Conservation (phyloP, 805 yeast genomes). For the Saturnispora sekii region DNA sequence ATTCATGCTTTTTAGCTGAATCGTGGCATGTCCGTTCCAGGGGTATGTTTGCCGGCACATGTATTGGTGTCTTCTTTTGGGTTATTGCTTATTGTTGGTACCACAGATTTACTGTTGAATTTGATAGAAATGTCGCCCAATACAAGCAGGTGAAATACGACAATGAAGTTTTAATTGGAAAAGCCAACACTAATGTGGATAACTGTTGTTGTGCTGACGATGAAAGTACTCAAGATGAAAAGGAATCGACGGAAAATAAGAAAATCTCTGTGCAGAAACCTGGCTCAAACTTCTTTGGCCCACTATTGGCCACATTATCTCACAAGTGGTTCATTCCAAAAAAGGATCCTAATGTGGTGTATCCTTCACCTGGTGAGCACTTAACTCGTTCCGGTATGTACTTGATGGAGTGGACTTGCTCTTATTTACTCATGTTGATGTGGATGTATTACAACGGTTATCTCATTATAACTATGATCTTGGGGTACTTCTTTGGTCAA, state of each 20-base stretch:
- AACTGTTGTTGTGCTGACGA: constrained; percentile 6
- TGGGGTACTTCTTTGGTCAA: constrained; percentile 54
- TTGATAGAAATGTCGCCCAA: constrained; percentile 31
- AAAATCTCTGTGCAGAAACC: constrained; percentile 1
- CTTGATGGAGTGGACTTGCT: constrained; percentile 52
- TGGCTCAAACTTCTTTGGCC: constrained; percentile 17
- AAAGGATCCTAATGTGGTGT: constrained; percentile 10
- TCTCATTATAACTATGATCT: constrained; percentile 49
- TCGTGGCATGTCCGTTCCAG: constrained; percentile 53
- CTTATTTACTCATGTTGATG: constrained; percentile 58
- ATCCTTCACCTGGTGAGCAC: constrained; percentile 43
- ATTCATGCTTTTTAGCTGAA: constrained; percentile 52
- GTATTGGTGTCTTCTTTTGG: constrained; percentile 56
- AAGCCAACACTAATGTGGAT: constrained; percentile 2
- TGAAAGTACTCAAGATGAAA: not conserved
- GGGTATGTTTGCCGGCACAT: constrained; percentile 65
- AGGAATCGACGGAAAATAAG: not conserved
- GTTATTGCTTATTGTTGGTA: constrained; percentile 50
- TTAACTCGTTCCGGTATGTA: constrained; percentile 38
- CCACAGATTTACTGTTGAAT: constrained; percentile 45
- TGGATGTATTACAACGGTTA: constrained; percentile 73
- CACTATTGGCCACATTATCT: constrained; percentile 17
- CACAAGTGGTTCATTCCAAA: constrained; percentile 22
- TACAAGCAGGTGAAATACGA: constrained; percentile 10
- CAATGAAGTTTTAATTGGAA: not conserved